Conservation (phyloP, 2,329 filamentous ascomycete genomes). For the Allantophomopsis cytisporea region DNA sequence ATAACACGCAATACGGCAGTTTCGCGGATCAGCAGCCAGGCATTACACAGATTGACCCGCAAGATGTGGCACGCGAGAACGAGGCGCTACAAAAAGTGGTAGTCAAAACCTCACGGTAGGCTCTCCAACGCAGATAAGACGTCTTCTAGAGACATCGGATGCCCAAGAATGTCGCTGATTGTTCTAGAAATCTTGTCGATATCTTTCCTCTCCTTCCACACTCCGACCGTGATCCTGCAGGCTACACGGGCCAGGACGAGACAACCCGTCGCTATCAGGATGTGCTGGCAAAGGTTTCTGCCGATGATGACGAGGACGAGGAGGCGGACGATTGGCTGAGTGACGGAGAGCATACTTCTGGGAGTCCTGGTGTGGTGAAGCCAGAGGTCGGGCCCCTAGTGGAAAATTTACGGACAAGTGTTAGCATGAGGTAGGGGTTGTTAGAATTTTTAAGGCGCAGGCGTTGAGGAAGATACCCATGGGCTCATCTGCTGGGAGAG, state of each 20-base stretch:
- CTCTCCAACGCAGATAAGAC: conserved; percentile 4
- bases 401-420: conserved; percentile 12
- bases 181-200: conserved; percentile 48
- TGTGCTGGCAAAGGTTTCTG: conserved; percentile 41
- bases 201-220: conserved; percentile 51
- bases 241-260: conserved; percentile 39
- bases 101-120: conserved; percentile 47
- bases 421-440: too few relatives aligned
- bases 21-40: conserved; percentile 42
- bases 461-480: too few relatives aligned
- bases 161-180: neutral
- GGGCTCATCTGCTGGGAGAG: too few relatives aligned
- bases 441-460: too few relatives aligned
- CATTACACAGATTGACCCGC: conserved; percentile 38
- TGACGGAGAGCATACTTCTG: conserved; percentile 17
- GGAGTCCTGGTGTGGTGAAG: conserved; percentile 16
- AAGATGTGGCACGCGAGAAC: conserved; percentile 48
- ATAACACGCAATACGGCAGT: conserved; percentile 46
- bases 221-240: conserved; percentile 20
- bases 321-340: conserved; percentile 28
- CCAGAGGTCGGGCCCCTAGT: conserved; percentile 18
- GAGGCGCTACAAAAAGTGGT: conserved; percentile 52
- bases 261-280: conserved; percentile 45
- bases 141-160: neutral
- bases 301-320: neutral